A percentile compares a stretch with the other conserved stretches of the same genome.
phyloP scores from a whole-genome alignment of 805 yeast species.

The Starmerella kuoi region DNA sequence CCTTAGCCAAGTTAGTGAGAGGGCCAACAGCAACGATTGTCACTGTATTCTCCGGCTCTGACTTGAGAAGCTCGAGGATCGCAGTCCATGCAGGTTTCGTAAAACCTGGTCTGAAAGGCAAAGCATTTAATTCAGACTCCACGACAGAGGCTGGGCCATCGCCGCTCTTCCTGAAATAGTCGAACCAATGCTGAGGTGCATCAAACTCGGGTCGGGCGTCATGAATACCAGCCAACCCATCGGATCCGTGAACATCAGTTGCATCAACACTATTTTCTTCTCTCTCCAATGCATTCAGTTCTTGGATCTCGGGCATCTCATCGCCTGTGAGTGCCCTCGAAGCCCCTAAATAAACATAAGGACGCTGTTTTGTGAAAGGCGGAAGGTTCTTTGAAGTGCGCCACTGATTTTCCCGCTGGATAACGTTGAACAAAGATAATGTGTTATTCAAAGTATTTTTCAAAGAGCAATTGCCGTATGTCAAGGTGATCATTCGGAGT shows the following conservation, averaged over 20 bases:
- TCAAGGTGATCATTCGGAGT: constrained; percentile 28
- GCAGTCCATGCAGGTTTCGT: constrained; percentile 26
- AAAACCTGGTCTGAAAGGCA: constrained; percentile 27
- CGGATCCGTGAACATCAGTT: constrained; percentile 32
- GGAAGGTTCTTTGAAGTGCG: constrained; percentile 21
- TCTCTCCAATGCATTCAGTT: constrained; percentile 17
- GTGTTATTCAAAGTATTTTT: constrained; percentile 28
- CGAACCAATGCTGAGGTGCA: constrained; percentile 25
- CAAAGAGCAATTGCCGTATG: constrained; percentile 32
- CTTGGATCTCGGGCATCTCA: constrained; percentile 8
- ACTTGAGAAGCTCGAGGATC: constrained; percentile 29
- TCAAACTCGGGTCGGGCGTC: constrained; percentile 28
- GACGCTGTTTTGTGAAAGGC: constrained; percentile 25
- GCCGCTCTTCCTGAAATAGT: constrained; percentile 20
- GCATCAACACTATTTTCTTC: constrained; percentile 25
- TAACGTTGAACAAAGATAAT: constrained; percentile 29
- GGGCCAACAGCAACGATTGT: constrained; percentile 33
- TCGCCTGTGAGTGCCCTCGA: constrained; percentile 12
- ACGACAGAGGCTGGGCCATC: constrained; percentile 4
- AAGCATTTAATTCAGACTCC: constrained; percentile 7
- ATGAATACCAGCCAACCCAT: constrained; percentile 34
- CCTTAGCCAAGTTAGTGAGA: constrained; percentile 32
- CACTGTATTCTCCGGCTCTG: constrained; percentile 30
- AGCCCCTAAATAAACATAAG: constrained; percentile 29
- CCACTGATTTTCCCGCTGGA: constrained; percentile 26